Base-by-base conservation (phyloP, 1,284 basidiomycete genomes). In the Boletus mariae region DNA sequence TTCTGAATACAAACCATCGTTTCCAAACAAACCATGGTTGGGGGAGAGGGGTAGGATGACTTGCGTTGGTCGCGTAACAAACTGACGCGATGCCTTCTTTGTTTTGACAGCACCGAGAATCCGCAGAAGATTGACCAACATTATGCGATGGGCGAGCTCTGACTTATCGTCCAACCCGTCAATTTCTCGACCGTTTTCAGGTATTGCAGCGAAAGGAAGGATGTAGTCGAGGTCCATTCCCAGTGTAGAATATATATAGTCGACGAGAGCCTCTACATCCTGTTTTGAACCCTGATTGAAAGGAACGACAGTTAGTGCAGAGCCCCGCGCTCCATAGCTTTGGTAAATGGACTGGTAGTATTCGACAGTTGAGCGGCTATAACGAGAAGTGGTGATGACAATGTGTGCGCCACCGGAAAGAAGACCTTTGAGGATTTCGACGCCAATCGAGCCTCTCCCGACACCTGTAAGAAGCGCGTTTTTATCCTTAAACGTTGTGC, bases 261-360 rank as follows among this genome's bases (percentile, higher is more conserved):
- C 95, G 63, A 99, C 87, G 52, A 99, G 84, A 10, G 94, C 92
- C 68, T 99, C 95, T 40, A 96, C 92, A 65, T 99, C 97, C 72
- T 98, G 95, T 75, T 92, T 95, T 12, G 96, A 98, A 47, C 90
- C 94, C 73, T 97, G 95, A 69, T 99, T 99, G 85, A 98, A 98
- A 34, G 96, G 96, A 29, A 99, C 95, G 45, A 99, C 95, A 15
- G 94, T 96, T 49, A 99, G 81, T 38, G 94, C 92, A 37, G 96
- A 96, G 29, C 94, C 96, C 60, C 93, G 90, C 64, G 92, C 93
- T 41, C 96, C 96, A 64, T 89, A 89, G 61, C 91, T 88, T 73
- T 99, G 96, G 83, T 92, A 99, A 73, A 99, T 96, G 53, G 86
- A 87, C 73, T 99, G 96, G 75, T 99, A 99, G 75, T 96, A 99